These are phyloP conservation scores for Harringtonia lauricola DNA, from an alignment of 2,329 filamentous ascomycete genomes.

Conservation along the genomic window DNA sequence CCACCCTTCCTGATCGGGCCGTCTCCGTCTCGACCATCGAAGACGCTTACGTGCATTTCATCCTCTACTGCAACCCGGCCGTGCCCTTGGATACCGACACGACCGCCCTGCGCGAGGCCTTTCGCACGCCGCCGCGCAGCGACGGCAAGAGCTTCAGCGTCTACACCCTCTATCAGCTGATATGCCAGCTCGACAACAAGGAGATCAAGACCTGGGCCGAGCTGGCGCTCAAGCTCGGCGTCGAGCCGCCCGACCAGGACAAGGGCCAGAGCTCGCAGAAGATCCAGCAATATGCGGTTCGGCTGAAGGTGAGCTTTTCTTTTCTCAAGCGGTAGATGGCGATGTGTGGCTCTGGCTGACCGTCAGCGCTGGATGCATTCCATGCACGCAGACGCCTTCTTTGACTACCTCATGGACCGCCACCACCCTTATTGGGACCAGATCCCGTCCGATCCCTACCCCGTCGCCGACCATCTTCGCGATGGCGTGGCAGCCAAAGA, in stretches of 20 bases:
- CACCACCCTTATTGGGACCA: conserved; percentile 70
- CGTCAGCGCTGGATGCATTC: conserved; percentile 85
- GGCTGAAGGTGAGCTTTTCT: conserved; percentile 57
- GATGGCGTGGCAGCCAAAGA: conserved; percentile 81
- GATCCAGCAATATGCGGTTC: conserved; percentile 87
- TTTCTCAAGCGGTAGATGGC: too few species aligned
- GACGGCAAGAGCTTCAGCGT: conserved; percentile 80
- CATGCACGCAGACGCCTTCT: conserved; percentile 91
- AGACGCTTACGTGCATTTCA: conserved; percentile 73
- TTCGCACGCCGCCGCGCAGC: conserved; percentile 71
- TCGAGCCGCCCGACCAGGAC: conserved; percentile 68
- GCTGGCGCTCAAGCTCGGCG: conserved; percentile 74
- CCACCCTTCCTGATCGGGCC: conserved; percentile 31
- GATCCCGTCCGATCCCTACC: conserved; percentile 54
- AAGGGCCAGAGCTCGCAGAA: conserved; percentile 88
- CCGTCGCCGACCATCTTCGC: conserved; percentile 52
- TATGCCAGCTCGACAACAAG: conserved; percentile 65
- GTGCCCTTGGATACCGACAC: conserved; percentile 63
- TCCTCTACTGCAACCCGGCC: conserved; percentile 82
- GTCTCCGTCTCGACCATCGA: conserved; percentile 64
- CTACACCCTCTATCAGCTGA: conserved; percentile 65
- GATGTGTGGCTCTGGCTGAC: neutral
- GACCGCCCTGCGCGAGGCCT: conserved; percentile 59
- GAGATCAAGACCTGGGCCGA: conserved; percentile 93
- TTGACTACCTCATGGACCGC: conserved; percentile 75